Percentiles rank a stretch among this genome's conserved stretches.
Evolutionary conservation across 2,329 filamentous ascomycete species (phyloP).

Genomic region (Sarocladium kiliense): DNA sequence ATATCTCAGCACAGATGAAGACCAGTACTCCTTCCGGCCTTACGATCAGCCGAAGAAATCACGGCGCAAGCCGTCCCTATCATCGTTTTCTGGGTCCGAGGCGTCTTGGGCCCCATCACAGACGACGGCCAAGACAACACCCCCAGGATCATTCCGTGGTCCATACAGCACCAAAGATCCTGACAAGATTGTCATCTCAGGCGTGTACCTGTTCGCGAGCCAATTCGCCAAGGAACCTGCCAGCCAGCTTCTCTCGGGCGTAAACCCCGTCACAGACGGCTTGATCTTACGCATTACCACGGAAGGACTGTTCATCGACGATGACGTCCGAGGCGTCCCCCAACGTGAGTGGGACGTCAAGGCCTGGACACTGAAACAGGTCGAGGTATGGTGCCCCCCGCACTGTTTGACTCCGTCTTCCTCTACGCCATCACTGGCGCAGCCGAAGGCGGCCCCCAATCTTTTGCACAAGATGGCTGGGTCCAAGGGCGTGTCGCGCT

Average conservation of each 20-base stretch:
- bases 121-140: slow-evolving; percentile 77
- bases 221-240: slow-evolving; percentile 82
- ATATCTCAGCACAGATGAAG: slow-evolving; percentile 57
- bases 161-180: slow-evolving; percentile 86
- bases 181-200: slow-evolving; percentile 92
- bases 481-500: slow-evolving; percentile 39
- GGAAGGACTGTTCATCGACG: slow-evolving; percentile 94
- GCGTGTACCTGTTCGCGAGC: slow-evolving; percentile 89
- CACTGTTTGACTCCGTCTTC: slow-evolving; percentile 47
- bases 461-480: slow-evolving; percentile 43
- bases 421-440: slow-evolving; percentile 31
- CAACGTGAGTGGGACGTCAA: slow-evolving; percentile 99
- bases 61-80: slow-evolving; percentile 56
- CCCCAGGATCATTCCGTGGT: slow-evolving; percentile 71
- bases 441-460: slow-evolving; percentile 32
- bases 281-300: slow-evolving; percentile 88
- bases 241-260: slow-evolving; percentile 82
- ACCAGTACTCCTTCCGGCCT: slow-evolving; percentile 67
- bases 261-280: slow-evolving; percentile 83
- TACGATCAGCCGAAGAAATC: slow-evolving; percentile 63
- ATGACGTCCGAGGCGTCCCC: slow-evolving; percentile 85
- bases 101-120: slow-evolving; percentile 82
- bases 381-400: slow-evolving; percentile 80
- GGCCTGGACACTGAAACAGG: slow-evolving; percentile 90
- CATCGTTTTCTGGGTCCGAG: slow-evolving; percentile 68